Evolutionary conservation across 2,329 filamentous ascomycete species (phyloP), one percentile per base, ranked within the genome.

Genomic region (Penicillium sp.): DNA sequence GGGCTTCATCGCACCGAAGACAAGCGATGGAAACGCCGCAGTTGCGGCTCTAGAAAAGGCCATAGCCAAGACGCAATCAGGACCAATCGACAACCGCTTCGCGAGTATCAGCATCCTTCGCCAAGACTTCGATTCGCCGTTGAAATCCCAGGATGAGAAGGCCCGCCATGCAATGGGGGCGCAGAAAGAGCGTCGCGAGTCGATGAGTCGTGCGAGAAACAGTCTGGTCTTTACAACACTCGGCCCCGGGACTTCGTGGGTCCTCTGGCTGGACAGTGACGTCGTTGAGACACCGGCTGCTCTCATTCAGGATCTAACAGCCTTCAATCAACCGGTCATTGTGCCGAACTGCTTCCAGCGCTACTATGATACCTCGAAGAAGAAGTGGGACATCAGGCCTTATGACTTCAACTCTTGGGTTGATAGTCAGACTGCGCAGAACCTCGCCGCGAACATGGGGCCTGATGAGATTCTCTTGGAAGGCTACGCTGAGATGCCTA

Each of bases 341-440:
- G 92, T 93, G 1, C 91, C 94, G 51, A 99, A 99, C 74, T 97
- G 93, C 81, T 97, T 89, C 81, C 94, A 99, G 78, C 83, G 89
- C 62, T 97, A 86, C 77, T 86, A 85, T 59, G 88, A 97, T 77
- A 84, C 83, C 47, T 83, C 89, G 15, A 87, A 84, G 51, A 88
- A 89, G 69, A 82, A 86, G 63, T 84, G 85, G 79, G 86, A 87
- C 43, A 86, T 93, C 70, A 86, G 94, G 5, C 87, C 93, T 0
- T 99, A 99, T 74, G 94, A 99, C 78, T 97, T 88, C 82, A 99
- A 99, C 79, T 96, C 90, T 73, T 99, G 94, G 94, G 87, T 93
- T 69, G 94, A 99, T 72, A 96, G 90, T 71, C 83, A 88, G 1
- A 88, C 83, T 2, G 93, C 94, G 1, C 83, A 88, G 70, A 83